Percentiles rank a stretch among this genome's conserved stretches.
Conservation (phyloP, 441 rosid genomes). For the Metrosideros polymorpha region DNA sequence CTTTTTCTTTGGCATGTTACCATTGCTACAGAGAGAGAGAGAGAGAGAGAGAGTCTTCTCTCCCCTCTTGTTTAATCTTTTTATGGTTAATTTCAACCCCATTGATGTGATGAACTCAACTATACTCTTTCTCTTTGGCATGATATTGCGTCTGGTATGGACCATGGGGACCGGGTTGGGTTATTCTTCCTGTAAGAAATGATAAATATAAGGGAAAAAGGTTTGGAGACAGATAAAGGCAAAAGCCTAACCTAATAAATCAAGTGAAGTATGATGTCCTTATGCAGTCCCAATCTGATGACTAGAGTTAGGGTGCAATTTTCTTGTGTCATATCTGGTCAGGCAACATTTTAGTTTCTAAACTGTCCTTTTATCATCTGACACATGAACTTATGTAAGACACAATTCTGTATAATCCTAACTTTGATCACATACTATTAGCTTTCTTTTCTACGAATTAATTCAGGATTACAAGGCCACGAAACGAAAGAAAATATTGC, state of each 20-base stretch:
- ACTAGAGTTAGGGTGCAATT: too few relatives aligned
- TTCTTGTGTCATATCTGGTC: too few relatives aligned
- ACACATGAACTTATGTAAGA: neutral
- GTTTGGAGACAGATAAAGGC: neutral
- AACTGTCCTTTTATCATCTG: too few relatives aligned
- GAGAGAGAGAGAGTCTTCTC: neutral
- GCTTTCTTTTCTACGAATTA: neutral
- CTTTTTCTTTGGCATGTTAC: neutral
- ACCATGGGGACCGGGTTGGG: neutral
- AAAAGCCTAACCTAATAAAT: neutral
- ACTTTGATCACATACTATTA: neutral
- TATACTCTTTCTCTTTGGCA: neutral
- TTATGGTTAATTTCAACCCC: neutral
- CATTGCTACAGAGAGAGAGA: neutral
- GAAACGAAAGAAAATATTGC: neutral
- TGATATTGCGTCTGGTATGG: neutral
- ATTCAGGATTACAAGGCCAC: neutral
- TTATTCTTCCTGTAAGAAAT: neutral
- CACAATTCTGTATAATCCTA: accelerated
- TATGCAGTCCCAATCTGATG: neutral
- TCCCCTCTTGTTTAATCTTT: neutral
- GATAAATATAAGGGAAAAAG: neutral
- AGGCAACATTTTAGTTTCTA: too few relatives aligned
- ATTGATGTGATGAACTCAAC: neutral
- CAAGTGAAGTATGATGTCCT: neutral